Evolutionary conservation across 164 flowering plant genomes (phyloP).

Genomic region (Dillenia turbinata): DNA sequence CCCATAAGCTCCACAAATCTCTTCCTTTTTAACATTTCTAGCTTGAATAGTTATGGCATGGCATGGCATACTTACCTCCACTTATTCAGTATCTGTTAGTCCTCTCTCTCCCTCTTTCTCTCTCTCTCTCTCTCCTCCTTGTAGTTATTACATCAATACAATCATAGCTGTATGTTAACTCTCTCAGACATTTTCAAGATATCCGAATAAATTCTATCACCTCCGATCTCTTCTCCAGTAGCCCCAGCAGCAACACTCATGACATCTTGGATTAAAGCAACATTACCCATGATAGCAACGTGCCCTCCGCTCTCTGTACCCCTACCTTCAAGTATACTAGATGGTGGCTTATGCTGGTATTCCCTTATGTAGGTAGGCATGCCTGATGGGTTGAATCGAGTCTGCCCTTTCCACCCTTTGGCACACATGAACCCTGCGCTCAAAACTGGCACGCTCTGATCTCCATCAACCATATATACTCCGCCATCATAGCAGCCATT

Average conservation of each 20-base stretch:
- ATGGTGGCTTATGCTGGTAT: constrained; percentile 60
- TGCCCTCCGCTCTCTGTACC: constrained; percentile 66
- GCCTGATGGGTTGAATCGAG: constrained; percentile 74
- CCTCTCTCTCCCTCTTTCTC: too few species aligned
- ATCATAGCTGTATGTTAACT: constrained; percentile 44
- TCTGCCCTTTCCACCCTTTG: constrained; percentile 68
- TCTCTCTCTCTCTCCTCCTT: too few species aligned
- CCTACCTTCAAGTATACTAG: constrained; percentile 55
- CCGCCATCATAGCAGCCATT: constrained; percentile 49
- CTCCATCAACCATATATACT: constrained; percentile 65
- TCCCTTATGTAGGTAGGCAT: constrained; percentile 48
- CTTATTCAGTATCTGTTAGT: too few species aligned
- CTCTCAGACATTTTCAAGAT: constrained; percentile 49
- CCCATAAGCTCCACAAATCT: too few species aligned
- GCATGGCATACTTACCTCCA: too few species aligned
- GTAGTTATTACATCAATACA: background rate
- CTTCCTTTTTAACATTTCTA: too few species aligned
- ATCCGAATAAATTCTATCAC: constrained; percentile 59
- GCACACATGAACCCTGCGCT: constrained; percentile 88
- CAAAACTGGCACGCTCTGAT: constrained; percentile 61
- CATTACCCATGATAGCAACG: constrained; percentile 80
- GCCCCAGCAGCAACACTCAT: constrained; percentile 71
- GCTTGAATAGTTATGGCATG: too few species aligned
- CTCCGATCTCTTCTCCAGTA: constrained; percentile 49
- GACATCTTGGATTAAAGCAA: constrained; percentile 67